A percentile compares a stretch with the other conserved stretches of the same genome.
Conservation (phyloP, 2,329 filamentous ascomycete genomes). For the Tolypocladium album region DNA sequence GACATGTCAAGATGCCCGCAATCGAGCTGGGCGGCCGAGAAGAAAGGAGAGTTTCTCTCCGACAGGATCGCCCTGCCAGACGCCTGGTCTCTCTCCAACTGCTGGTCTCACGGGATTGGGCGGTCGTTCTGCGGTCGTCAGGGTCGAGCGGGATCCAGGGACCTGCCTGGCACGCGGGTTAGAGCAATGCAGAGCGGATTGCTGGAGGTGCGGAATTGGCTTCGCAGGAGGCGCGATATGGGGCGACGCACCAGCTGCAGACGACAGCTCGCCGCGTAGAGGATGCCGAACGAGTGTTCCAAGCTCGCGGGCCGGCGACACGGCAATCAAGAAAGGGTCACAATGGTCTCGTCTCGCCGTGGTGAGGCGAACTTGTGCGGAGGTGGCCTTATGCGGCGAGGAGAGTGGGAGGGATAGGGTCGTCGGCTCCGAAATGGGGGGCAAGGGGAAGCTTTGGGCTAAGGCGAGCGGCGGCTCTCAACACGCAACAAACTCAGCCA, state of each 20-base stretch:
- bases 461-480: not conserved
- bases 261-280: not conserved
- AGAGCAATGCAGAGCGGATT: not conserved
- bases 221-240: not conserved
- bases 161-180: not conserved
- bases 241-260: slow-evolving; percentile 1
- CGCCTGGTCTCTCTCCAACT: not conserved
- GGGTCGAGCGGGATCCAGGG: not conserved
- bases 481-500: not conserved
- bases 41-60: not conserved
- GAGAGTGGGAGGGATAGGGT: not conserved
- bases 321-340: not conserved
- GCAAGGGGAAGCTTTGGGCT: not conserved
- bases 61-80: not conserved
- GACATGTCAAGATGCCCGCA: slow-evolving; percentile 28
- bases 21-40: slow-evolving; percentile 6
- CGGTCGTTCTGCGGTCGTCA: not conserved
- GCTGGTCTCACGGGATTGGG: not conserved
- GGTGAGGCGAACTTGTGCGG: not conserved
- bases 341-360: not conserved
- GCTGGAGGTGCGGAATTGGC: not conserved
- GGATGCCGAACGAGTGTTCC: not conserved
- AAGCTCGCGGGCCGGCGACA: not conserved
- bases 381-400: not conserved
- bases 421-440: not conserved